These are phyloP conservation scores for Dipteronia dyeriana DNA, from an alignment of 345 rosid species.

Conservation along the genomic window DNA sequence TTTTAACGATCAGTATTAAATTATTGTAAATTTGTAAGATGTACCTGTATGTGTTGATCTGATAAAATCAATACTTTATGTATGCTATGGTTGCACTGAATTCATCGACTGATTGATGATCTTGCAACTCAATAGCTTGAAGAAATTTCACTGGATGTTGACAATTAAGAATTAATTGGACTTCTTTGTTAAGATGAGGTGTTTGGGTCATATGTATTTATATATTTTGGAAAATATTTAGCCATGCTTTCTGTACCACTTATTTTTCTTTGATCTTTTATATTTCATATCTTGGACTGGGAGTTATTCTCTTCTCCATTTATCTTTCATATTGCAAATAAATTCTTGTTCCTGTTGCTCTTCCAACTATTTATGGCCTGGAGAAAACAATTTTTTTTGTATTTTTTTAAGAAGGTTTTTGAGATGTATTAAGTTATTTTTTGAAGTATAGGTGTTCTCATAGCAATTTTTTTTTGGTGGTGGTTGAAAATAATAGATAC, in stretches of 20 bases:
- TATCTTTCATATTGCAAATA: neutral
- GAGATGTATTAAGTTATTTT: neutral
- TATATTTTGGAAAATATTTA: neutral
- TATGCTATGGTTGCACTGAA: neutral
- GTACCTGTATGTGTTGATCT: neutral
- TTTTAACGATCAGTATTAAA: neutral
- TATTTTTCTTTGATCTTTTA: neutral
- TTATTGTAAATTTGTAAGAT: slow-evolving; percentile 1
- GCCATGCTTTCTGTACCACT: neutral
- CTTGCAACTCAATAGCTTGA: neutral
- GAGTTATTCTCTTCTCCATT: neutral
- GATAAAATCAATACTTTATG: neutral
- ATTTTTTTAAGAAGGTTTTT: neutral
- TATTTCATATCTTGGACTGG: neutral
- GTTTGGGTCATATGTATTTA: neutral
- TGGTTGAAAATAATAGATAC: neutral
- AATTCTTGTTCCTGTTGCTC: neutral
- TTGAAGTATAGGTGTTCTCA: neutral
- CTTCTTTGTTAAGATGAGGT: slow-evolving; percentile 6
- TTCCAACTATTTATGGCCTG: neutral
- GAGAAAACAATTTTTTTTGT: neutral
- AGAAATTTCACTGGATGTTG: neutral
- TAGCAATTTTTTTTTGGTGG: neutral
- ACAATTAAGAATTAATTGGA: neutral
- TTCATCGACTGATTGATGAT: neutral